These are phyloP conservation scores for Aspergillus bertholletiae DNA, from an alignment of 495 filamentous ascomycete species.

Conservation along the genomic window DNA sequence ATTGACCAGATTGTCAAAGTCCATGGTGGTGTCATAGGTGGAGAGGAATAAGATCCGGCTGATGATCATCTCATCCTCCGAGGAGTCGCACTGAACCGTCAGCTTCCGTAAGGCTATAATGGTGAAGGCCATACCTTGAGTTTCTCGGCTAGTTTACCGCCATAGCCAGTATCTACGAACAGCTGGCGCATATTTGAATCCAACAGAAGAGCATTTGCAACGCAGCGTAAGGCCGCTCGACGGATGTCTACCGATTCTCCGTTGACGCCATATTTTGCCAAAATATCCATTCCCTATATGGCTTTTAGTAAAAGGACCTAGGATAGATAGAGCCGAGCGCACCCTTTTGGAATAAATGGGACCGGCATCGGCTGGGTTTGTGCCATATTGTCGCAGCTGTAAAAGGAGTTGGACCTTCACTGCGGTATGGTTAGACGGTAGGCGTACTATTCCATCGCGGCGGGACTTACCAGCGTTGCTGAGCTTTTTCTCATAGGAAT, in stretches of 20 bases:
- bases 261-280: slow-evolving; percentile 70
- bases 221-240: slow-evolving; percentile 74
- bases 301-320: slow-evolving; percentile 13
- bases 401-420: slow-evolving; percentile 64
- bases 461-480: slow-evolving; percentile 52
- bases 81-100: slow-evolving; percentile 55
- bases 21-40: slow-evolving; percentile 74
- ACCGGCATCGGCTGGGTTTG: slow-evolving; percentile 64
- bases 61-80: slow-evolving; percentile 84
- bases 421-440: slow-evolving; percentile 21
- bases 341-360: slow-evolving; percentile 79
- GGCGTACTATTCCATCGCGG: slow-evolving; percentile 8
- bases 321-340: slow-evolving; percentile 17
- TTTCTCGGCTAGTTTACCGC: slow-evolving; percentile 62
- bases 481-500: slow-evolving; percentile 53
- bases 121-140: slow-evolving; percentile 50
- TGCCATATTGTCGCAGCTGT: slow-evolving; percentile 74
- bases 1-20: slow-evolving; percentile 66
- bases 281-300: slow-evolving; percentile 68
- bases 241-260: slow-evolving; percentile 57
- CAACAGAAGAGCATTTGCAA: slow-evolving; percentile 85
- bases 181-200: slow-evolving; percentile 66
- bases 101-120: not conserved
- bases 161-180: slow-evolving; percentile 77
- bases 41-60: slow-evolving; percentile 80